Conservation (phyloP, 176 grass and related monocot species). For the Raddia distichophylla region DNA sequence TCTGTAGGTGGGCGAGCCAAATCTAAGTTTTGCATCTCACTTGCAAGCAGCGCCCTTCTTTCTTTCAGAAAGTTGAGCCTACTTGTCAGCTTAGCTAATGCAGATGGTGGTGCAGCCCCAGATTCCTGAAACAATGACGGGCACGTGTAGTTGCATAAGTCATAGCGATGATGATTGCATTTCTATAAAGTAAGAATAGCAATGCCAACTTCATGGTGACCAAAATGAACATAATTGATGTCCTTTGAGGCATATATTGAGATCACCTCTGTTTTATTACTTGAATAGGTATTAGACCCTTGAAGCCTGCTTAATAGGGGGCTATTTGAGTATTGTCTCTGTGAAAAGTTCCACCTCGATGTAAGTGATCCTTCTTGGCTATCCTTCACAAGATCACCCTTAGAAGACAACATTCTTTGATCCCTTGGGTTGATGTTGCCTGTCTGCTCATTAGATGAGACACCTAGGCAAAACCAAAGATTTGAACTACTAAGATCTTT, state of each 20-base stretch:
- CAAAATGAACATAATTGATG: constrained; percentile 16
- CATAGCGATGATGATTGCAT: background rate
- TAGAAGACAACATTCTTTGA: constrained; percentile 50
- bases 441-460: constrained; percentile 27
- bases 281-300: constrained; percentile 35
- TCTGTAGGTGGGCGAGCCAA: constrained; percentile 46
- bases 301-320: constrained; percentile 38
- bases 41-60: constrained; percentile 69
- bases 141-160: constrained; percentile 28
- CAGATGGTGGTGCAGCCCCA: constrained; percentile 53
- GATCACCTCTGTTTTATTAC: constrained; percentile 58
- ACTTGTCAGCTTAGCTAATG: constrained; percentile 74
- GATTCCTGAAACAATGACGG: constrained; percentile 58
- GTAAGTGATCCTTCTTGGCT: constrained; percentile 37
- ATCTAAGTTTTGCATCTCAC: constrained; percentile 69
- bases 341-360: constrained; percentile 39
- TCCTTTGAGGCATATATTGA: constrained; percentile 6
- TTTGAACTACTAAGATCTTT: constrained; percentile 20
- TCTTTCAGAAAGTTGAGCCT: constrained; percentile 95
- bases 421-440: background rate
- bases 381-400: constrained; percentile 45
- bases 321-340: constrained; percentile 50
- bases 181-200: background rate
- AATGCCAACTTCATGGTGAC: constrained; percentile 26
- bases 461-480: constrained; percentile 23